phyloP scores from a whole-genome alignment of 805 yeast species.

The Candida argentea region DNA sequence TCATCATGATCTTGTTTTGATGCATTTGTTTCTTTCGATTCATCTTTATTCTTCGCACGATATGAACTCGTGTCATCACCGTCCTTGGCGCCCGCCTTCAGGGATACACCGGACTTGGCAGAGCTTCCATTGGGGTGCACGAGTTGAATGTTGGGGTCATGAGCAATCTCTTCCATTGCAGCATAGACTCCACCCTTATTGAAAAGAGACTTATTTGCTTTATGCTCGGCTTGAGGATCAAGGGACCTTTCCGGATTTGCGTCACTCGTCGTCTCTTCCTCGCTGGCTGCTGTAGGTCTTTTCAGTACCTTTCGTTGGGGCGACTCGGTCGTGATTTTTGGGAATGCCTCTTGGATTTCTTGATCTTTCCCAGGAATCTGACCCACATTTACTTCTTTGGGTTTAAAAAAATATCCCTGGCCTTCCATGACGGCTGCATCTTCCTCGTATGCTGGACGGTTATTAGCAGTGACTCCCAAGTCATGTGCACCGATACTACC shows the following conservation, averaged over 20 bases:
- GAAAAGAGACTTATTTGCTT: constrained; percentile 22
- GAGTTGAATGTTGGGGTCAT: too few relatives aligned
- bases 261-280: not conserved
- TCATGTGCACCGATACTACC: not conserved
- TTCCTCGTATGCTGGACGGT: constrained; percentile 18
- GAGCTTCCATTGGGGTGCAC: too few relatives aligned
- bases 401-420: constrained; percentile 23
- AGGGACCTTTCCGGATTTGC: constrained; percentile 1
- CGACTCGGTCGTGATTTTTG: not conserved
- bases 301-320: not conserved
- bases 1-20: too few relatives aligned
- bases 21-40: too few relatives aligned
- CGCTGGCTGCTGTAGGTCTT: constrained; percentile 1
- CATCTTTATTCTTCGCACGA: too few relatives aligned
- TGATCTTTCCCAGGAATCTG: not conserved
- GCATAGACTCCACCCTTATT: constrained; percentile 16
- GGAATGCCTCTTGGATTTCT: not conserved
- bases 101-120: not conserved
- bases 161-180: constrained; percentile 8
- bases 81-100: not conserved
- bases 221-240: constrained; percentile 17
- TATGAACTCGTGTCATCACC: too few relatives aligned
- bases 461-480: constrained; percentile 6
- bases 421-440: constrained; percentile 20
- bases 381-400: constrained; percentile 28